A percentile compares a stretch with the other conserved stretches of the same genome.
These are phyloP conservation scores for Podospora anserina DNA, from an alignment of 495 filamentous ascomycete species.

Conservation along the genomic window DNA sequence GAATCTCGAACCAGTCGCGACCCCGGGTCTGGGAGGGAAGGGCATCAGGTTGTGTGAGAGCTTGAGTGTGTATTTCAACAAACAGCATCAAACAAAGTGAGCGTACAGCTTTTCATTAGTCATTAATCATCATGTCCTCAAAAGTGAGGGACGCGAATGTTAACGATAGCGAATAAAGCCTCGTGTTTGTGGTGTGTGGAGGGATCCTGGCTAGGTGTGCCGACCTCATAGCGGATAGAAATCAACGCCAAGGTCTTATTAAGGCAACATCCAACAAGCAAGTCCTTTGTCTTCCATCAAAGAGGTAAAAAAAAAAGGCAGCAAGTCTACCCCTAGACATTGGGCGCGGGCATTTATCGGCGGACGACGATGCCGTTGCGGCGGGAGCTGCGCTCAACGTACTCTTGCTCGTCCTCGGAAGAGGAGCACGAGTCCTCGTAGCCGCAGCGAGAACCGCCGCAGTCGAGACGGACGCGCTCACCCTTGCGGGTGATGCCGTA, in stretches of 20 bases:
- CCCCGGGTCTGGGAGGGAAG: neutral
- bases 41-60: neutral
- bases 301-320: conserved; percentile 23
- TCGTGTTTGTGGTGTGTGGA: neutral
- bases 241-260: neutral
- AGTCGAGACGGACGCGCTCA: conserved; percentile 90
- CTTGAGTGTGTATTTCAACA: neutral
- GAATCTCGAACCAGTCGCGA: neutral
- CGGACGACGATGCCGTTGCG: conserved; percentile 78
- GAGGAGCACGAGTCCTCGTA: conserved; percentile 63
- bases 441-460: conserved; percentile 79
- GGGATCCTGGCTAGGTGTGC: neutral
- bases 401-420: conserved; percentile 59
- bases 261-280: neutral
- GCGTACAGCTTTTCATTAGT: neutral
- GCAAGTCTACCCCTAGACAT: conserved; percentile 31
- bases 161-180: neutral
- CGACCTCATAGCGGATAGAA: neutral
- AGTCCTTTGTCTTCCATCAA: neutral
- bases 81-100: neutral
- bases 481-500: conserved; percentile 94
- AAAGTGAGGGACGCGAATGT: neutral
- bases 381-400: conserved; percentile 55
- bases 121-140: neutral
- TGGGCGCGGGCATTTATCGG: conserved; percentile 30